Evolutionary conservation across 2,329 filamentous ascomycete species (phyloP).

Genomic region (Epichloe elymi): DNA sequence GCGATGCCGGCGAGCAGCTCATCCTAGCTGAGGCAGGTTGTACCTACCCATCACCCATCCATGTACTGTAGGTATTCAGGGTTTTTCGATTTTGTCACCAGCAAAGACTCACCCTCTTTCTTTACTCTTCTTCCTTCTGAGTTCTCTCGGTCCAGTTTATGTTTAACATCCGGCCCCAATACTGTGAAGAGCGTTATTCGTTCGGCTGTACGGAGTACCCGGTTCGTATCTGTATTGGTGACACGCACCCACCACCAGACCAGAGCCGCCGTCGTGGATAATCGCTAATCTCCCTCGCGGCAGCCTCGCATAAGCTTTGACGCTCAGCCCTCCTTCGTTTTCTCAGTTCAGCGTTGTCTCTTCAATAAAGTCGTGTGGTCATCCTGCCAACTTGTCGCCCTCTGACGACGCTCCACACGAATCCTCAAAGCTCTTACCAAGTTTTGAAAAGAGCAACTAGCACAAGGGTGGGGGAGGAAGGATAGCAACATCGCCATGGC

Average conservation of each 20-base stretch:
- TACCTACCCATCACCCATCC: no score
- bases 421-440: neutral
- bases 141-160: no score
- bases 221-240: no score
- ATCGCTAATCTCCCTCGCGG: no score
- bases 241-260: no score
- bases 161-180: no score
- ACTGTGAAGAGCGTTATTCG: no score
- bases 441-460: neutral
- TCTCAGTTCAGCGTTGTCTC: neutral
- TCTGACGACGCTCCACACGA: neutral
- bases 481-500: neutral
- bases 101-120: neutral
- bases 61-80: no score
- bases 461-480: neutral
- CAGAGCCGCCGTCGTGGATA: no score
- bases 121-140: no score
- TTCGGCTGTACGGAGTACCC: no score
- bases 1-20: neutral
- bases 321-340: neutral
- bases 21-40: no score
- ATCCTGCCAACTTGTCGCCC: neutral
- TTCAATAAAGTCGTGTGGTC: neutral
- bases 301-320: neutral
- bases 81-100: neutral